Evolutionary conservation across 129 eudicot genomes (phyloP), one percentile per base, ranked within the genome.

Genomic region (Arctium minus): DNA sequence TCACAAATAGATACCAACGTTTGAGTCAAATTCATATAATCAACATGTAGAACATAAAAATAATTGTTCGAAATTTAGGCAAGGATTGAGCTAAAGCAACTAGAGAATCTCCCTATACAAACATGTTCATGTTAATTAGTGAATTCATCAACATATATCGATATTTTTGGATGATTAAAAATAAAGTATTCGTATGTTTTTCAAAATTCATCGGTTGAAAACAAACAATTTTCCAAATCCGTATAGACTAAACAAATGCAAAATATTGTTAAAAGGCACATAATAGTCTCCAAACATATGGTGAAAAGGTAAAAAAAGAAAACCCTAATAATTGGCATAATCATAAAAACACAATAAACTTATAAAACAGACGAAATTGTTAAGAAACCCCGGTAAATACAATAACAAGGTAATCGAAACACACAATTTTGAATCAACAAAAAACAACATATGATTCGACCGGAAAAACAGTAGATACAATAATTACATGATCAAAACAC

Each of bases 21-120:
- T 74, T 3, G 13, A 74, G 62, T 38, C 79, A 62, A 5, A 18
- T n/a, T 32, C 11, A 82, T 46, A 17, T 4, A 15, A 79, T 74
- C 72, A 85, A 74, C 37, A 85, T 68, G 22, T 17, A 53, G 79
- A 46, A 48, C 72, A 79, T 29, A 67, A 32, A 74, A 17, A 79
- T n/a, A 77, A 4, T n/a, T 40, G 72, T 70, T 65, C 11, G 38
- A 80, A 67, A 73, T 0, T 22, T 32, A 37, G 5, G 5, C 40
- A 83, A 27, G 30, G 31, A 38, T 70, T 10, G 37, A 30, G 74
- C 69, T 40, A 73, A 76, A 72, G 8, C 32, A 62, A 39, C 33
- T 40, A 44, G 5, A 2, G 9, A 12, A 78, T 60, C 50, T 31
- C 46, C 33, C 2, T 71, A 15, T 71, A 73, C 46, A 18, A 22